phyloP scores from a whole-genome alignment of 768 basidiomycete genomes.

The Hysterangium stoloniferum region DNA sequence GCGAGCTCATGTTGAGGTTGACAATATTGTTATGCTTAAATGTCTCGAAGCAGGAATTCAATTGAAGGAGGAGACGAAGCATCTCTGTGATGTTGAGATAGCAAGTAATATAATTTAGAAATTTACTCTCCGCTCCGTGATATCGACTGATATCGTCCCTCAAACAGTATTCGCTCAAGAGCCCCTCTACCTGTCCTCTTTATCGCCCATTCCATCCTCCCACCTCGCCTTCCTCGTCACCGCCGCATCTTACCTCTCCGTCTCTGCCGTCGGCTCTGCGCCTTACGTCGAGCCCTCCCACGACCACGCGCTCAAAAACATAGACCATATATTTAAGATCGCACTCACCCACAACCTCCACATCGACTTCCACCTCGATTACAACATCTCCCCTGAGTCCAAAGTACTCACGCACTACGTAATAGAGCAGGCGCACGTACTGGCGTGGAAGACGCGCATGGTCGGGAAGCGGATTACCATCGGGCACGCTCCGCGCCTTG shows the following conservation, averaged over 20 bases:
- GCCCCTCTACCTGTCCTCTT: slow-evolving; percentile 36
- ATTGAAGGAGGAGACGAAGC: slow-evolving; percentile 37
- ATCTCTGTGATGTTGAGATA: slow-evolving; percentile 49
- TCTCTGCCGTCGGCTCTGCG: slow-evolving; percentile 54
- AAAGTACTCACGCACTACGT: slow-evolving; percentile 52
- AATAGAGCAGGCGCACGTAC: slow-evolving; percentile 32
- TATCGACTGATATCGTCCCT: background rate
- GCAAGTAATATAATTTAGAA: slow-evolving; percentile 36
- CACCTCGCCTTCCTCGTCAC: slow-evolving; percentile 40
- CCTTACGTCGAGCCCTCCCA: slow-evolving; percentile 53
- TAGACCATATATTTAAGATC: slow-evolving; percentile 42
- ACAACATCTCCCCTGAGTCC: slow-evolving; percentile 44
- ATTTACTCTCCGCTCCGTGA: no score
- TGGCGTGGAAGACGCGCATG: slow-evolving; percentile 21
- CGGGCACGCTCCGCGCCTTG: slow-evolving; percentile 54
- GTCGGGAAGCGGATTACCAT: slow-evolving; percentile 39
- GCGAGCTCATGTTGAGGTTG: slow-evolving; percentile 64
- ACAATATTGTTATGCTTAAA: slow-evolving; percentile 41
- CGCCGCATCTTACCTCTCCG: slow-evolving; percentile 31
- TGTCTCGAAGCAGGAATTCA: slow-evolving; percentile 47
- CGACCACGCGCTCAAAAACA: slow-evolving; percentile 43
- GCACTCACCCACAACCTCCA: slow-evolving; percentile 33
- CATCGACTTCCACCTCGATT: slow-evolving; percentile 63
- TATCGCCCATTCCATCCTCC: slow-evolving; percentile 29
- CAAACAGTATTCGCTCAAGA: slow-evolving; percentile 54